Base-by-base conservation (phyloP, 2,329 filamentous ascomycete species). In the Pseudocercospora pini-densiflorae region DNA sequence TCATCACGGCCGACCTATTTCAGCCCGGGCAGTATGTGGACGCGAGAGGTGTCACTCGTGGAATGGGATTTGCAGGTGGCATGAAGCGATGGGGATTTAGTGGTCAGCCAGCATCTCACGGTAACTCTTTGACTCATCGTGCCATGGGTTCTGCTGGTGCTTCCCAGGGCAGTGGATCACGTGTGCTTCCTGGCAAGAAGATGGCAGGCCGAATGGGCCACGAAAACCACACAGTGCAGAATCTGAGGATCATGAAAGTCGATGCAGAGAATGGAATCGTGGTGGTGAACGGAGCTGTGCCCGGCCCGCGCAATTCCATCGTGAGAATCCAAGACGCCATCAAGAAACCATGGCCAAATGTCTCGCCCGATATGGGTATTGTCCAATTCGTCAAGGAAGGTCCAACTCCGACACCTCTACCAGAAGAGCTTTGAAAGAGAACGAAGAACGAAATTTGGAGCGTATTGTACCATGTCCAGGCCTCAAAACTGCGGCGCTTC, bases 161-260 rank as follows among this genome's bases (percentile, higher is more conserved):
- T 67, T 92, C 91, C 73, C 95, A 99, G 81, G 95, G 95, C 71
- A 90, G 91, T 77, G 95, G 95, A 82, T 96, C 92, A 69, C 89
- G 95, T 81, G 94, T 99, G 24, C 84, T 93, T 77, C 95, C 95
- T 0, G 95, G 95, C 67, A 99, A 99, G 88, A 95, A 93, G 83
- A 99, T 99, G 95, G 89, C 95, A 3, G 95, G 95, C 63, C 89
- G 92, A 66, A 98, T 99, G 95, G 95, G 95, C 70, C 92, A 91
- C 71, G 87, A 97, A 80, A 89, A 88, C 72, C 91, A 93, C 63
- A 99, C 95, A 57, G 86, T 95, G 65, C 94, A 97, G 85, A 97
- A 97, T 81, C 83, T 98, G 73, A 92, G 90, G 81, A 89, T 99
- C 61, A 82, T 99, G 78, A 90, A 93, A 84, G 90, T 97, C 36